Percentiles rank a stretch among this genome's conserved stretches.
Conservation (phyloP, 2,329 filamentous ascomycete species). For the Arthrobotrys megalospora region DNA sequence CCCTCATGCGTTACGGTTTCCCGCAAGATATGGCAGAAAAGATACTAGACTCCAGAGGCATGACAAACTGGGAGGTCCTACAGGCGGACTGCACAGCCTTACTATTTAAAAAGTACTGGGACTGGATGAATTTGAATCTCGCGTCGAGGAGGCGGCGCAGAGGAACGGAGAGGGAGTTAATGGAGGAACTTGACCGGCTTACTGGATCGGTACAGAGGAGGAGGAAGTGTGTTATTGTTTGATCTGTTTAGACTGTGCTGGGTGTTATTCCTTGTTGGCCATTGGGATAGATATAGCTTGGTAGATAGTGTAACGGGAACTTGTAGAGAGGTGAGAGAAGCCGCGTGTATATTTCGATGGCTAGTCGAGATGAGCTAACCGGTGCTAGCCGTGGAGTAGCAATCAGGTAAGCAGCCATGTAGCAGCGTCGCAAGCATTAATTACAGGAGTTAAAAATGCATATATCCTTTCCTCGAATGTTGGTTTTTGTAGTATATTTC, state of each 20-base stretch:
- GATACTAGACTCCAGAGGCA: constrained; percentile 47
- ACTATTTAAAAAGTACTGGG: constrained; percentile 55
- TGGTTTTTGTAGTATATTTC: too few relatives aligned
- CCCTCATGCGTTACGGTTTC: constrained; percentile 53
- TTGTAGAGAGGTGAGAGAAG: neutral
- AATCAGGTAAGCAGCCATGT: neutral
- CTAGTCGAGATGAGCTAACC: neutral
- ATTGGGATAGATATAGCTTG: neutral
- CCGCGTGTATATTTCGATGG: neutral
- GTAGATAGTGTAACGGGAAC: neutral
- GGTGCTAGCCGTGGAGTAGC: neutral
- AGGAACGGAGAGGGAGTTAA: constrained; percentile 10
- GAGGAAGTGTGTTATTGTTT: constrained; percentile 36
- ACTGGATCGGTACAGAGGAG: neutral
- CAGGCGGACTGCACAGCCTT: constrained; percentile 52
- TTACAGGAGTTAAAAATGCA: too few relatives aligned
- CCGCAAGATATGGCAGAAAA: constrained; percentile 32
- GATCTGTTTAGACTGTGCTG: neutral
- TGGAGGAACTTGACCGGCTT: constrained; percentile 6
- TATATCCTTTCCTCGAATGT: too few relatives aligned
- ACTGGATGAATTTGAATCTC: constrained; percentile 48
- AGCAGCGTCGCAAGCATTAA: neutral
- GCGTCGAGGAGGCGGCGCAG: constrained; percentile 23
- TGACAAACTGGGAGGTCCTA: constrained; percentile 54
- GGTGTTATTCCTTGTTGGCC: neutral